phyloP scores from a whole-genome alignment of 768 basidiomycete species.

The Panellus pusillus region DNA sequence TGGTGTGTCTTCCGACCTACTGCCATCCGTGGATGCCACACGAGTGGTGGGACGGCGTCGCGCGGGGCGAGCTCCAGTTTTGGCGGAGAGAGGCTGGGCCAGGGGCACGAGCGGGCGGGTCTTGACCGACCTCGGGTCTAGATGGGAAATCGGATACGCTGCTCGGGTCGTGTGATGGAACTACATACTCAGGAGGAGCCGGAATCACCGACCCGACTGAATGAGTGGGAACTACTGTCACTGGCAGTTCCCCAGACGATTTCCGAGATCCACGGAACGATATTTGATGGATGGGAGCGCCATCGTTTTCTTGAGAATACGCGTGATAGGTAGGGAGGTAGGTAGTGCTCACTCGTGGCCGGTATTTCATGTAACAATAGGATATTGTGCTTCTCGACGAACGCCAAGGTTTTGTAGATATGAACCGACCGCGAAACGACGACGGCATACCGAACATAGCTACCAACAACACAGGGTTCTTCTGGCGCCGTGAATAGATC shows the following conservation, averaged over 20 bases:
- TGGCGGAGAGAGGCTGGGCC: constrained; percentile 23
- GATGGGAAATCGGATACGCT: no score
- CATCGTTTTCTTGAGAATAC: no score
- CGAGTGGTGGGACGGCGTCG: constrained; percentile 30
- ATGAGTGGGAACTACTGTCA: no score
- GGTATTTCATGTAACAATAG: constrained; percentile 21
- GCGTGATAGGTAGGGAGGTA: no score
- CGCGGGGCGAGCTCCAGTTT: constrained; percentile 27
- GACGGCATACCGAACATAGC: constrained; percentile 23
- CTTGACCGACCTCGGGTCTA: no score
- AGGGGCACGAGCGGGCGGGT: no score
- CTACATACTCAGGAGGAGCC: no score
- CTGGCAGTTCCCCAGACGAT: no score
- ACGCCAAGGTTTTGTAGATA: constrained; percentile 14
- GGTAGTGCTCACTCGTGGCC: constrained; percentile 24
- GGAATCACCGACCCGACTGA: no score
- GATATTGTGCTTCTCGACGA: constrained; percentile 22
- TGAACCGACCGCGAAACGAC: background rate
- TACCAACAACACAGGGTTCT: constrained; percentile 14
- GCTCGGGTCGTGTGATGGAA: no score
- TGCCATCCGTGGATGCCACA: constrained; percentile 21
- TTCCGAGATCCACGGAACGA: no score
- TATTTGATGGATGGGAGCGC: no score
- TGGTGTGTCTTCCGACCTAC: constrained; percentile 27
- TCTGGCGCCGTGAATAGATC: constrained; percentile 20